Conservation (phyloP, 495 filamentous ascomycete species). For the Chaetomium tenue region DNA sequence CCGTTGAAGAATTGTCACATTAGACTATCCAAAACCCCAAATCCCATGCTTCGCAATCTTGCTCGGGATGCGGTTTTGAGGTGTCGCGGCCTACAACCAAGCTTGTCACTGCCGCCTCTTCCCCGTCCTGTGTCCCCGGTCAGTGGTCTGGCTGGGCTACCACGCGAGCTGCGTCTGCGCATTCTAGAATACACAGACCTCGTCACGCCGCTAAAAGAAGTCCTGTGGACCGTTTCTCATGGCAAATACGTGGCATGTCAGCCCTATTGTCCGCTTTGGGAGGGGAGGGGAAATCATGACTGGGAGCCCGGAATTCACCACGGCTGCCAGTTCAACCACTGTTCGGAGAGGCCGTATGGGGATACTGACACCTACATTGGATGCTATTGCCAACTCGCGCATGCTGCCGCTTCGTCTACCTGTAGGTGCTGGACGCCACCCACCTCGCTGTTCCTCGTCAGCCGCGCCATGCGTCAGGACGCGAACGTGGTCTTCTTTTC, state of each 20-base stretch:
- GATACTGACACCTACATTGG: not conserved
- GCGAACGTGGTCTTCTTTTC: conserved; percentile 19
- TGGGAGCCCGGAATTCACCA: not conserved
- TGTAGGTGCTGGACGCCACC: conserved; percentile 19
- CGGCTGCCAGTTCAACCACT: not conserved
- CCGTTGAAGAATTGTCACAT: not conserved
- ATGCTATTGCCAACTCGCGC: conserved; percentile 13
- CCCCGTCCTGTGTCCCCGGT: too few species aligned
- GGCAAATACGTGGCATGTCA: not conserved
- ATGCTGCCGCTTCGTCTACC: conserved; percentile 10
- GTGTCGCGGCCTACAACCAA: not conserved
- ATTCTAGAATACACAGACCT: conserved; percentile 5
- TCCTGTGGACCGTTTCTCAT: not conserved
- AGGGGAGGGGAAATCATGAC: not conserved
- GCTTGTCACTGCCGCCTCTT: not conserved
- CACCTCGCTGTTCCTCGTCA: conserved; percentile 11
- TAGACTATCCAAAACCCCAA: not conserved
- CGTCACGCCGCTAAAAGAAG: not conserved
- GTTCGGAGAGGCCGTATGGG: not conserved
- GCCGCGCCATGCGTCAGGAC: conserved; percentile 7
- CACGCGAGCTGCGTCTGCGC: not conserved
- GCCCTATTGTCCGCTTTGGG: not conserved
- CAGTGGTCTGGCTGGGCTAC: not conserved
- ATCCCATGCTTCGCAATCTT: not conserved
- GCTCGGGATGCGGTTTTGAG: not conserved